phyloP scores from a whole-genome alignment of 2,329 filamentous ascomycete species.

The Phoma sp. region DNA sequence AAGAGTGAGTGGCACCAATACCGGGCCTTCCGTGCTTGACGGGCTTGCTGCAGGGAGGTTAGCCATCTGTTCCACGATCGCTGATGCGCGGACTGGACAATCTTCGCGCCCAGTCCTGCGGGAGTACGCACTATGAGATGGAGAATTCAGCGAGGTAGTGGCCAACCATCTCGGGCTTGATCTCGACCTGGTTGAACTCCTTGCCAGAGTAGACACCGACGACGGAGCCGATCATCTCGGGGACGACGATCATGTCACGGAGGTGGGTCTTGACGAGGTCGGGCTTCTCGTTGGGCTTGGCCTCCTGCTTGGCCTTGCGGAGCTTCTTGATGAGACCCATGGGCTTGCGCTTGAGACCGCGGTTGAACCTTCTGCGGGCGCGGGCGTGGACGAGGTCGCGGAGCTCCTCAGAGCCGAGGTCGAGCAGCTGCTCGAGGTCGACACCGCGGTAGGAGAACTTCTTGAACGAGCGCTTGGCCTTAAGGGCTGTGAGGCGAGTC shows the following conservation, averaged over 20 bases:
- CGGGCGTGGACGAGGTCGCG: slow-evolving; percentile 99
- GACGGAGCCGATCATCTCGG: slow-evolving; percentile 99
- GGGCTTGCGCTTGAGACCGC: slow-evolving; percentile 98
- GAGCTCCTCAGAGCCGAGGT: slow-evolving; percentile 97
- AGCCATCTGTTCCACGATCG: slow-evolving; percentile 17
- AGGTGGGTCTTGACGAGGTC: slow-evolving; percentile 99
- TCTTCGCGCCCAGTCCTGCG: neutral
- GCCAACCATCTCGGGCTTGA: slow-evolving; percentile 99
- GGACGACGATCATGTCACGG: slow-evolving; percentile 99
- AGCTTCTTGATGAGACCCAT: slow-evolving; percentile 99
- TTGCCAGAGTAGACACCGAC: slow-evolving; percentile 99
- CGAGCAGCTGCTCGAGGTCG: slow-evolving; percentile 99
- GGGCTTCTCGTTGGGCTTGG: slow-evolving; percentile 94
- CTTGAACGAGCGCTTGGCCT: slow-evolving; percentile 99
- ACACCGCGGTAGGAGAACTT: slow-evolving; percentile 99
- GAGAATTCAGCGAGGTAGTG: slow-evolving; percentile 99
- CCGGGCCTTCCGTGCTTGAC: slow-evolving; percentile 99
- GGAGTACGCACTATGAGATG: slow-evolving; percentile 90
- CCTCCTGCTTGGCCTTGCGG: slow-evolving; percentile 74
- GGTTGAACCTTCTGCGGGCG: slow-evolving; percentile 98
- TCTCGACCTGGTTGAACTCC: slow-evolving; percentile 99
- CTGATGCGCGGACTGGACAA: neutral
- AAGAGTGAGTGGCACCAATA: slow-evolving; percentile 99
- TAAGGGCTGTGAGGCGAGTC: slow-evolving; percentile 72
- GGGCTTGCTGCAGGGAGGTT: slow-evolving; percentile 76